These are phyloP conservation scores for Fusarium sp. DNA, from an alignment of 2,329 filamentous ascomycete species.

Conservation along the genomic window DNA sequence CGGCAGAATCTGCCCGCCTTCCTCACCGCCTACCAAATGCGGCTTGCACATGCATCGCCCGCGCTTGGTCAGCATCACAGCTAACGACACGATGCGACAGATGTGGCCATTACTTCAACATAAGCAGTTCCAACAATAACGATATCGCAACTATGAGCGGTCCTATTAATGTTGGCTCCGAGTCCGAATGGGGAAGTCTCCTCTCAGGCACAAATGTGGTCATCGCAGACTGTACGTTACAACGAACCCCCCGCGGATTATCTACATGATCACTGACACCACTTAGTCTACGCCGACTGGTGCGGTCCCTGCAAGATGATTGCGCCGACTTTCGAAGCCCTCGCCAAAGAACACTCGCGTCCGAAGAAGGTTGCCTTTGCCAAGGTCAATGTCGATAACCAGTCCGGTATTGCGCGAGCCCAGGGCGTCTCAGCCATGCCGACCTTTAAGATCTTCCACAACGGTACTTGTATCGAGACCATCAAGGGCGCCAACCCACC, in stretches of 20 bases:
- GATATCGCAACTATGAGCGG: conserved; percentile 58
- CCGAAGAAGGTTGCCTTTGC: conserved; percentile 88
- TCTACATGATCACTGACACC: conserved; percentile 45
- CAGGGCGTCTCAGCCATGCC: conserved; percentile 91
- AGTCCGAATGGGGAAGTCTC: conserved; percentile 79
- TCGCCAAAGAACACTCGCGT: conserved; percentile 84
- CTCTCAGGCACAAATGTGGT: conserved; percentile 83
- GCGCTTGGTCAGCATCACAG: conserved; percentile 42
- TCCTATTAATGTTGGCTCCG: conserved; percentile 72
- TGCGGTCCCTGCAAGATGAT: conserved; percentile 95
- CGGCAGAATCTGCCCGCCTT: conserved; percentile 49
- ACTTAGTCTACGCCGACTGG: conserved; percentile 92
- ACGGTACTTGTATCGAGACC: conserved; percentile 79
- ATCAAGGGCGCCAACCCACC: conserved; percentile 86
- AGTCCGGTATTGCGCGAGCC: conserved; percentile 81
- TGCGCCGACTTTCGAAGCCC: conserved; percentile 87
- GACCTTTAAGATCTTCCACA: conserved; percentile 93
- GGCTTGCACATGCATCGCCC: conserved; percentile 7
- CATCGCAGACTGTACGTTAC: conserved; percentile 86
- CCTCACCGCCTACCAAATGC: conserved; percentile 44
- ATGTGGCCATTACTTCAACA: conserved; percentile 43
- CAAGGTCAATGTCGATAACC: conserved; percentile 91
- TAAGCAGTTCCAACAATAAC: conserved; percentile 18
- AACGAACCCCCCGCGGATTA: not conserved
- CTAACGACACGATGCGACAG: conserved; percentile 33